Percentiles rank a stretch among this genome's conserved stretches.
phyloP scores from a whole-genome alignment of 1,139 yeast species.

The Candida sp. region DNA sequence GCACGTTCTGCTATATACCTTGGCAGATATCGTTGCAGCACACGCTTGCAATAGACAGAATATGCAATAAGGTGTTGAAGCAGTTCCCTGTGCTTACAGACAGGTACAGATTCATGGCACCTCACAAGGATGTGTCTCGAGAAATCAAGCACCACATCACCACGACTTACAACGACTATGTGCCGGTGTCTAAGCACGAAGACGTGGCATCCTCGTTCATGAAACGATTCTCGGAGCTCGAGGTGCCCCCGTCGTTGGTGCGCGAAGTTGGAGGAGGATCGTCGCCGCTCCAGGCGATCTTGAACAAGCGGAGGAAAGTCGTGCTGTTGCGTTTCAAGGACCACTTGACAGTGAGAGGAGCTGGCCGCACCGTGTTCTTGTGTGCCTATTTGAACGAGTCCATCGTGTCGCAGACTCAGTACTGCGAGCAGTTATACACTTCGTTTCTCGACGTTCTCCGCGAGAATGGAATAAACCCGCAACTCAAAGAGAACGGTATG shows the following conservation, averaged over 20 bases:
- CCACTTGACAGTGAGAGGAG: background rate
- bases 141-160: slow-evolving; percentile 11
- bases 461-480: background rate
- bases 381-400: background rate
- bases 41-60: slow-evolving; percentile 5
- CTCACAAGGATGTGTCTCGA: slow-evolving; percentile 9
- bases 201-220: background rate
- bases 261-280: background rate
- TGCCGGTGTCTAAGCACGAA: background rate
- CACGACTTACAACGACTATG: background rate
- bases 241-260: slow-evolving; percentile 1
- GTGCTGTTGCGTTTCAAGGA: slow-evolving; percentile 6
- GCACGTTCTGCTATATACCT: slow-evolving; percentile 9
- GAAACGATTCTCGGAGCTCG: background rate
- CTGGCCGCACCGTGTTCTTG: slow-evolving; percentile 1
- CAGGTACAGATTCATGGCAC: slow-evolving; percentile 10
- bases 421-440: background rate
- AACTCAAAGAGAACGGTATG: background rate
- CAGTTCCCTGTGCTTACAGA: slow-evolving; percentile 8
- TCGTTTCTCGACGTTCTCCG: background rate
- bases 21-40: slow-evolving; percentile 13
- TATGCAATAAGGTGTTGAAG: slow-evolving; percentile 1
- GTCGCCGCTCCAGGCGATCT: background rate
- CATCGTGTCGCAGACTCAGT: background rate
- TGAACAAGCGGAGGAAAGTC: slow-evolving; percentile 3